These are phyloP conservation scores for Hypoxylon rubiginosum DNA, from an alignment of 2,329 filamentous ascomycete genomes.

Conservation along the genomic window DNA sequence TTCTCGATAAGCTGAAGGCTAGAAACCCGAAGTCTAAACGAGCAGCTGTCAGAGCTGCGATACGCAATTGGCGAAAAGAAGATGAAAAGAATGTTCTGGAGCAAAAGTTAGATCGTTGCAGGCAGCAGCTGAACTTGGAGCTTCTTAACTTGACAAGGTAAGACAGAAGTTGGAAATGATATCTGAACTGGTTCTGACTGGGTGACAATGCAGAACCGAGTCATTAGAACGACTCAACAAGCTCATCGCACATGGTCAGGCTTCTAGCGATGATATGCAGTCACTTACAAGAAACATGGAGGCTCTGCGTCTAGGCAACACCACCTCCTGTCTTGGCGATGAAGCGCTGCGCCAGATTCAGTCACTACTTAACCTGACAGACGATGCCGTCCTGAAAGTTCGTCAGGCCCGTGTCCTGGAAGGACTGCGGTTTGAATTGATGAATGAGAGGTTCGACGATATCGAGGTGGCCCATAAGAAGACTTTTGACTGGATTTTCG, in stretches of 20 bases:
- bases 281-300: conserved; percentile 20
- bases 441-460: conserved; percentile 39
- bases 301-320: conserved; percentile 19
- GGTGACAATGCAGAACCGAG: conserved; percentile 18
- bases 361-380: conserved; percentile 14
- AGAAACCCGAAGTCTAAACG: conserved; percentile 34
- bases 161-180: not conserved
- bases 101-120: conserved; percentile 25
- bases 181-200: conserved; percentile 1
- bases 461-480: conserved; percentile 27
- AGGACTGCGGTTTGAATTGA: conserved; percentile 26
- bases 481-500: conserved; percentile 35
- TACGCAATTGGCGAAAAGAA: conserved; percentile 16
- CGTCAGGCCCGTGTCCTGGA: conserved; percentile 27
- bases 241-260: conserved; percentile 23
- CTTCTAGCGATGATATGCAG: conserved; percentile 13
- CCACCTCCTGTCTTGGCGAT: conserved; percentile 23
- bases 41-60: conserved; percentile 21
- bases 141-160: conserved; percentile 22
- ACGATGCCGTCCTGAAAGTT: conserved; percentile 15
- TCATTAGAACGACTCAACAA: conserved; percentile 13
- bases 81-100: conserved; percentile 18
- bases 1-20: conserved; percentile 43
- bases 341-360: conserved; percentile 19
- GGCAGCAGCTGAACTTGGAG: conserved; percentile 22